Base-by-base conservation (phyloP, 2,329 filamentous ascomycete species). In the Aspergillus hiratsukae region DNA sequence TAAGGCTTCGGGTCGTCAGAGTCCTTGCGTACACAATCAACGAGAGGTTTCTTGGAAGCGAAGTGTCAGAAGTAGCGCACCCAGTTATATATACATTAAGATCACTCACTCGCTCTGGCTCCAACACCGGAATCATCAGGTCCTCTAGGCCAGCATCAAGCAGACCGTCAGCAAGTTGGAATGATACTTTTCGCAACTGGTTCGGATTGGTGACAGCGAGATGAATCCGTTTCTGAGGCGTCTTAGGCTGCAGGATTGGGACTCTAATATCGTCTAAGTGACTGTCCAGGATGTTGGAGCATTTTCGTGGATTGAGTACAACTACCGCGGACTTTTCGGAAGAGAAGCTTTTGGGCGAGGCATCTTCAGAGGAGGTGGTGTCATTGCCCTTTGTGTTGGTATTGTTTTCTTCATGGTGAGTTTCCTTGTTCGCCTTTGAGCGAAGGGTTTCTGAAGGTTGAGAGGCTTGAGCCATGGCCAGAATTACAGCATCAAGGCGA, bases 241-340 rank as follows among this genome's bases (percentile, higher is more conserved):
- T n/a, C 19, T n/a, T 28, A 19, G 61, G 60, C 35, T 56, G 40
- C 31, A 66, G 52, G 21, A 49, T 49, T 0, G 58, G 62, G 9
- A 63, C 56, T 21, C 48, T 50, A 27, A 66, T 62, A 8, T 63
- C 57, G 25, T 66, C 64, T 29, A 64, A 29, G n/a, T 43, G 11
- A 2, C 56, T 58, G 48, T 64, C 62, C 9, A 66, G 53, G 21
- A 64, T 50, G 25, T 53, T 51, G 14, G 25, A 55, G 10, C 28
- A 31, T 14, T 40, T 31, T 9, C 19, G 25, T 17, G 37, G 17
- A 11, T 29, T 27, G 9, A 46, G 35, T 10, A 19, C 9, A 28
- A 28, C 11, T 7, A 46, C 21, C 11, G 21, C 14, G 9, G 5
- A 17, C 23, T 46, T 23, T 14, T 45, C 41, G 2, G 19, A 45